These are phyloP conservation scores for Tephrocybe sp. DNA, from an alignment of 768 basidiomycete genomes.

Conservation along the genomic window DNA sequence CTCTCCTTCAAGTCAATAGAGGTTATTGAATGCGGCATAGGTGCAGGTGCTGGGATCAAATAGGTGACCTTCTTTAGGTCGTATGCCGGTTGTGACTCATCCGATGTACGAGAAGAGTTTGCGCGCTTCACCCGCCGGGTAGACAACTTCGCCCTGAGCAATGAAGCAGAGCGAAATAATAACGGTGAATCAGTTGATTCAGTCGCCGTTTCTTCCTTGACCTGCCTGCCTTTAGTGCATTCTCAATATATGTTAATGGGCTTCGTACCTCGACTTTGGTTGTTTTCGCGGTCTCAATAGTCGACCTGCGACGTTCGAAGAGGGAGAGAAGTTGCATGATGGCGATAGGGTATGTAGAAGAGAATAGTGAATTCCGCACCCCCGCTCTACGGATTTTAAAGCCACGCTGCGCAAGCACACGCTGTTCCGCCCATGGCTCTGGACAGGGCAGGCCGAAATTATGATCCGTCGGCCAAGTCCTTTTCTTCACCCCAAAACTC, in stretches of 20 bases:
- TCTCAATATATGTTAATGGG: background rate
- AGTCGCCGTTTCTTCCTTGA: background rate
- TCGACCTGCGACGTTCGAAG: constrained; percentile 12
- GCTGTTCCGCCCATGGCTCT: background rate
- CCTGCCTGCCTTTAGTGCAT: background rate
- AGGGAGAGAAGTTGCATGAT: constrained; percentile 13
- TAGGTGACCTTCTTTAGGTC: background rate
- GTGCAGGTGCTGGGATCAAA: background rate
- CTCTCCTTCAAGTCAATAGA: background rate
- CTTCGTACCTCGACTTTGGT: constrained; percentile 3
- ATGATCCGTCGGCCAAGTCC: constrained; percentile 6
- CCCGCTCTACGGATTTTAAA: background rate
- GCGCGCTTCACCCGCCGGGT: background rate
- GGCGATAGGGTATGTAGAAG: background rate
- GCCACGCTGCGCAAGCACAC: background rate
- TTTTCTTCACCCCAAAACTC: background rate
- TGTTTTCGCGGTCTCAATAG: background rate
- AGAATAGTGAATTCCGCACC: background rate
- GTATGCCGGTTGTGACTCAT: background rate
- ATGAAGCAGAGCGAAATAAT: constrained; percentile 8
- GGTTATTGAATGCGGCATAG: constrained; percentile 1
- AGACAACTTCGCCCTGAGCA: constrained; percentile 6
- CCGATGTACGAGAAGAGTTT: background rate
- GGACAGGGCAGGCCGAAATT: background rate
- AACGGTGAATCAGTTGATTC: background rate